Evolutionary conservation across 208 protist genomes (phyloP), one percentile per base, ranked within the genome.

Genomic region (Kentomonas sorsogonicus): DNA sequence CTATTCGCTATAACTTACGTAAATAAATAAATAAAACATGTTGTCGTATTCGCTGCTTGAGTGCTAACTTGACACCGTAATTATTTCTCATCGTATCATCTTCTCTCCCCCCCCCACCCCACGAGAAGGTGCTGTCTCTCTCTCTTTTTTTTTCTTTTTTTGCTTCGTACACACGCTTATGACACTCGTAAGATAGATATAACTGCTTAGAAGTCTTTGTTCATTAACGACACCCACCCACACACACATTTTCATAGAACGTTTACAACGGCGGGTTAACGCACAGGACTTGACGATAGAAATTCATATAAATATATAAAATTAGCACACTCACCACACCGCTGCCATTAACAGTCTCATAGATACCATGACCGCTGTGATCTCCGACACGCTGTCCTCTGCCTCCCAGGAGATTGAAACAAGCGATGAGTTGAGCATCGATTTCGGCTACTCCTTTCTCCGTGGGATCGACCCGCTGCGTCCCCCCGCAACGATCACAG

Each of bases 371-470:
- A 22, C 41, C n/a, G 33, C 11, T 36, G 33, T 36, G 5, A 11
- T n/a, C 27, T 45, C 10, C 3, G 15, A 9, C 30, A 6, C 29
- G 50, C 27, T 34, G 10, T 30, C 9, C 7, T 38, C 1, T 34
- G 22, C 10, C 50, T 45, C 33, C 27, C 44, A 9, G 22, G 23
- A 15, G 47, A 34, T 5, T 51, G 58, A 2, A 66, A 83, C n/a
- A 66, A 52, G 45, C 5, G 79, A 83, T 69, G 58, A 71, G 13
- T 66, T 69, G 50, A 63, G 61, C 9, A 47, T 81, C 23, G 76
- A 79, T 30, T 84, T 85, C 43, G 75, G 77, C 3, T 94, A 94
- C 55, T 56, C 79, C 10, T 94, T 94, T 65, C 67, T 94, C 15
- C 50, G 60, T 23, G 76, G 70, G n/a, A 79, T 94, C 38, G 75